Base-by-base conservation (phyloP, 2,329 filamentous ascomycete species). In the Apiospora phragmitis region DNA sequence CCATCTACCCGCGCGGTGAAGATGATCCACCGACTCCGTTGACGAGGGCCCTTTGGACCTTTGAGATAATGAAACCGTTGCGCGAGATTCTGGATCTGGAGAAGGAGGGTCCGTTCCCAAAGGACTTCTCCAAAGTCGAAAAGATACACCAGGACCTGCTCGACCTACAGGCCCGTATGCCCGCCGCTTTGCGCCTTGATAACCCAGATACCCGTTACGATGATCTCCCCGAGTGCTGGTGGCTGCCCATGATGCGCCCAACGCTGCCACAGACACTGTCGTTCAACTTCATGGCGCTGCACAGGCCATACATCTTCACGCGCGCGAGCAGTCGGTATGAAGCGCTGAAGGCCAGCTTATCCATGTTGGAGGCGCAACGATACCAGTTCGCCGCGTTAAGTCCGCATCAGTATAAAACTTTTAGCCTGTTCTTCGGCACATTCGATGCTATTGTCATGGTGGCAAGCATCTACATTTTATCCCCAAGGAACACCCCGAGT, bases 381-480 rank as follows among this genome's bases (percentile, higher is more conserved):
- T 76, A 80, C 45, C 82, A 86, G 67, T 86, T 89, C 74, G 81
- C 84, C 69, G 80, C 82, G 42, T 78, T 90, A 16, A 82, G 82
- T 24, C 83, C 85, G 21, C 82, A 86, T 55, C 85, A 89, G 68
- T 90, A 87, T 74, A 85, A 84, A 73, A 84, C 84, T 75, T 88
- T 88, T 73, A 83, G 85, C 21, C 81, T 91, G 4, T 90, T 91
- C 76, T 90, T 90, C 68, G 88, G 88, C 68, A 90, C 88, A 8
- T 91, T 91, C 71, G 89, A 91, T 74, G 89, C 89, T 18, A 86
- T 90, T 26, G 87, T 91, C 21, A 82, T 91, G 70, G 83, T 90
- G 69, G 86, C 89, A 0, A 86, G 88, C 24, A 86, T 91, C 42
- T 90, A 88, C 76, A 90, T 91, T 43, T 77, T 91, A 11, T 90